phyloP scores from a whole-genome alignment of 2,329 filamentous ascomycete species.

The Paecilomyces fulvus region DNA sequence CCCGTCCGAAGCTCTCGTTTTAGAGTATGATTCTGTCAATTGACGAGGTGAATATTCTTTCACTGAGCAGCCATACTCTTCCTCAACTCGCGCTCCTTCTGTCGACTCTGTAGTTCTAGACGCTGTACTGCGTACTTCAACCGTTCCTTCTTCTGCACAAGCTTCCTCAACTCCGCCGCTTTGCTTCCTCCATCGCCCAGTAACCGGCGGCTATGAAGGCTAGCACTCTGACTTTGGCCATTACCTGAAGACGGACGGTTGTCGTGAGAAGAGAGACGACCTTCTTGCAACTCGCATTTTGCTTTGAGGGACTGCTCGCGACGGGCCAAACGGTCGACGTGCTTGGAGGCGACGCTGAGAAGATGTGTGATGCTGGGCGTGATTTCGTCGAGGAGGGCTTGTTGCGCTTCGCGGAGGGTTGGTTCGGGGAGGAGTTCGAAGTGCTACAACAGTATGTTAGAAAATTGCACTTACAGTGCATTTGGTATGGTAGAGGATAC shows the following conservation, averaged over 20 bases:
- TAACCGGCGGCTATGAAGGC: background rate
- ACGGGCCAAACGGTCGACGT: slow-evolving; percentile 73
- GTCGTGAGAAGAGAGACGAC: slow-evolving; percentile 46
- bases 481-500: slow-evolving; percentile 9
- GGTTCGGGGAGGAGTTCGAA: slow-evolving; percentile 88
- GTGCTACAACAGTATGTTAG: slow-evolving; percentile 49
- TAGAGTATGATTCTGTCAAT: background rate
- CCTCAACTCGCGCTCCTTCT: slow-evolving; percentile 62
- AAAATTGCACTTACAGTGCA: background rate
- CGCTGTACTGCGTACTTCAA: slow-evolving; percentile 80
- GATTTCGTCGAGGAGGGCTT: slow-evolving; percentile 78
- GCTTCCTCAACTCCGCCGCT: slow-evolving; percentile 55
- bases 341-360: slow-evolving; percentile 70
- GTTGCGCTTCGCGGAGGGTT: slow-evolving; percentile 71
- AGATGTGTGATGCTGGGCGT: slow-evolving; percentile 75
- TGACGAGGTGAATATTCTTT: slow-evolving; percentile 1
- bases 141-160: slow-evolving; percentile 74
- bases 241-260: slow-evolving; percentile 15
- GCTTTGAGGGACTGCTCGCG: slow-evolving; percentile 78
- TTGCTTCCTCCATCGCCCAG: slow-evolving; percentile 25
- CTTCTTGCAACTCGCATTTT: slow-evolving; percentile 74
- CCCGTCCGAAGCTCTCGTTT: background rate
- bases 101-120: slow-evolving; percentile 75
- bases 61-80: slow-evolving; percentile 59
- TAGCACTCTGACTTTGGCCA: background rate